Evolutionary conservation across 2,329 filamentous ascomycete genomes (phyloP).

Genomic region (Diaporthe helianthi): DNA sequence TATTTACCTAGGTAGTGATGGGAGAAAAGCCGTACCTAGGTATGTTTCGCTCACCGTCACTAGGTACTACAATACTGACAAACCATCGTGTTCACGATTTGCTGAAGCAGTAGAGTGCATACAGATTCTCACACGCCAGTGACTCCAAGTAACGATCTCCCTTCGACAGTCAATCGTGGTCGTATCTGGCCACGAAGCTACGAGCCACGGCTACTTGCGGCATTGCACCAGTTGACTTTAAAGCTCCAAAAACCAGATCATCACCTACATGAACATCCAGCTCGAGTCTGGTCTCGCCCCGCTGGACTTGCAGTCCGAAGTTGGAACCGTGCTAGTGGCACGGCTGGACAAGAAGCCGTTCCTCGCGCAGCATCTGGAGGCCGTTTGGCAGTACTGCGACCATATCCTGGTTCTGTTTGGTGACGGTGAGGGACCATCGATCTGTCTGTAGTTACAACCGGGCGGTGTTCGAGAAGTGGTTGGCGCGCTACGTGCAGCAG

Average conservation of each 20-base stretch:
- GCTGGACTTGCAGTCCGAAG: neutral
- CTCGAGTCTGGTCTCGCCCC: neutral
- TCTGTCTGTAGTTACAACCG: neutral
- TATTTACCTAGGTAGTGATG: no score
- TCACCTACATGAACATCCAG: slow-evolving; percentile 5
- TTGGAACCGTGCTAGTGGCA: neutral
- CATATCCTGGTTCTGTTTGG: neutral
- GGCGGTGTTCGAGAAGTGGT: slow-evolving; percentile 13
- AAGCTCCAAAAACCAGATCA: neutral
- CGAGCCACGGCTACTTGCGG: neutral
- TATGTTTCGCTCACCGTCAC: neutral
- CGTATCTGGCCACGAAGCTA: neutral
- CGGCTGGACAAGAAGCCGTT: neutral
- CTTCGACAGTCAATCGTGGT: neutral
- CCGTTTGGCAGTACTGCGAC: slow-evolving; percentile 5
- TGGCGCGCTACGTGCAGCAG: neutral
- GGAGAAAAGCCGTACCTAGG: no score
- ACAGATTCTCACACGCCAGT: neutral
- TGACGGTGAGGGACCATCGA: neutral
- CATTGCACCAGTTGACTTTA: neutral
- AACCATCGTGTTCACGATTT: no score
- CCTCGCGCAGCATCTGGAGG: neutral
- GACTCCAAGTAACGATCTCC: neutral
- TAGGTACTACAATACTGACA: neutral
- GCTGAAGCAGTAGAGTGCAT: no score